phyloP scores from a whole-genome alignment of 1,284 basidiomycete genomes.

The Clitocybe nebularis region DNA sequence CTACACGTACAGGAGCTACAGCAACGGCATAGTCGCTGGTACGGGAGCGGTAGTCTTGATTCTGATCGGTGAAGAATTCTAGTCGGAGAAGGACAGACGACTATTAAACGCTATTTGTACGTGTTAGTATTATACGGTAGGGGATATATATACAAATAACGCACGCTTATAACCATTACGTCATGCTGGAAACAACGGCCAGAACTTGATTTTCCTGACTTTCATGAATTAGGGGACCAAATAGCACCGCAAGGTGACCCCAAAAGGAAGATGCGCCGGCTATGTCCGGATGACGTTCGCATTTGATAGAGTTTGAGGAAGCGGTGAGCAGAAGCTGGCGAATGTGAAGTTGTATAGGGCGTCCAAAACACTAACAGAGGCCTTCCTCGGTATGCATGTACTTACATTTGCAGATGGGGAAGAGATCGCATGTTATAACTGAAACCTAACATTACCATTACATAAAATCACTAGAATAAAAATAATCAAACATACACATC shows the following conservation, averaged over 20 bases:
- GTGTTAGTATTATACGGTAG: no score
- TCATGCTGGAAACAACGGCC: no score
- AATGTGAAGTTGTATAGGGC: constrained; percentile 6
- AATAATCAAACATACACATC: constrained; percentile 28
- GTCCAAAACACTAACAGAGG: constrained; percentile 35
- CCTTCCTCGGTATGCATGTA: constrained; percentile 51
- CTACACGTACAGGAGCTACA: no score
- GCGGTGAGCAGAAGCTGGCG: not conserved
- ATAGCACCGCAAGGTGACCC: constrained; percentile 40
- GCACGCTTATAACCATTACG: no score
- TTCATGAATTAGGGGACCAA: constrained; percentile 21
- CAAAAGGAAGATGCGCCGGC: constrained; percentile 42
- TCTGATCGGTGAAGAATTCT: no score
- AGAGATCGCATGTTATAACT: constrained; percentile 54
- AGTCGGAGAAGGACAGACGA: no score
- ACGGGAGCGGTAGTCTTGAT: no score
- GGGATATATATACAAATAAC: no score
- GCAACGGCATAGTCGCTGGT: no score
- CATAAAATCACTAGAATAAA: constrained; percentile 5
- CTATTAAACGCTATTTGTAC: no score
- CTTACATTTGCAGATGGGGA: constrained; percentile 53
- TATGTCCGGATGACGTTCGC: constrained; percentile 21
- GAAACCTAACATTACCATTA: no score
- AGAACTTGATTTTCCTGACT: constrained; percentile 16
- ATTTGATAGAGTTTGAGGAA: not conserved